phyloP scores from a whole-genome alignment of 129 eudicot genomes.

The Tagetes erecta region DNA sequence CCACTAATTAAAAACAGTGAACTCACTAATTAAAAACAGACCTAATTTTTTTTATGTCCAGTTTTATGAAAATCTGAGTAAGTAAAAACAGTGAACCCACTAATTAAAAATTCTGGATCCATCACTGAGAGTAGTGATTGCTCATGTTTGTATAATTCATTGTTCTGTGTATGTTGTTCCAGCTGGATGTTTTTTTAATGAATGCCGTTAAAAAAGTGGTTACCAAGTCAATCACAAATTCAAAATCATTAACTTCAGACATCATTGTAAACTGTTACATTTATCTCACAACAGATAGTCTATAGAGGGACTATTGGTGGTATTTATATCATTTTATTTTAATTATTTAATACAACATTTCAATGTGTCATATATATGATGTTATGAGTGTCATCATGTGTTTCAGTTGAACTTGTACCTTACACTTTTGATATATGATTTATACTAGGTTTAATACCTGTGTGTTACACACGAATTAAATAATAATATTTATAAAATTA shows the following conservation, averaged over 20 bases:
- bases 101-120: no score
- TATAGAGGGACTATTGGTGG: background rate
- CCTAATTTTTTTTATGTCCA: no score
- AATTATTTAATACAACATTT: background rate
- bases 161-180: no score
- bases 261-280: background rate
- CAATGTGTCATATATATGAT: slow-evolving; percentile 8
- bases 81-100: no score
- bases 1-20: no score
- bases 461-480: no score
- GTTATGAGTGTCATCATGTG: slow-evolving; percentile 18
- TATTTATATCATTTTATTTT: background rate
- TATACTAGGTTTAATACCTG: no score
- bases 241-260: background rate
- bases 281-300: background rate
- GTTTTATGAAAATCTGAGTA: no score
- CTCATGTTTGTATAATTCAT: no score
- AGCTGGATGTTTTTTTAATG: background rate
- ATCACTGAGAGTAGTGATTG: no score
- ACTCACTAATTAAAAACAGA: no score
- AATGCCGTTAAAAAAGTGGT: background rate
- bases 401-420: slow-evolving; percentile 31
- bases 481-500: no score
- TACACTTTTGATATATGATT: background rate
- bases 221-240: background rate